Evolutionary conservation across 208 protist genomes (phyloP), one percentile per base, ranked within the genome.

Genomic region (Trichomonas vaginalis): DNA sequence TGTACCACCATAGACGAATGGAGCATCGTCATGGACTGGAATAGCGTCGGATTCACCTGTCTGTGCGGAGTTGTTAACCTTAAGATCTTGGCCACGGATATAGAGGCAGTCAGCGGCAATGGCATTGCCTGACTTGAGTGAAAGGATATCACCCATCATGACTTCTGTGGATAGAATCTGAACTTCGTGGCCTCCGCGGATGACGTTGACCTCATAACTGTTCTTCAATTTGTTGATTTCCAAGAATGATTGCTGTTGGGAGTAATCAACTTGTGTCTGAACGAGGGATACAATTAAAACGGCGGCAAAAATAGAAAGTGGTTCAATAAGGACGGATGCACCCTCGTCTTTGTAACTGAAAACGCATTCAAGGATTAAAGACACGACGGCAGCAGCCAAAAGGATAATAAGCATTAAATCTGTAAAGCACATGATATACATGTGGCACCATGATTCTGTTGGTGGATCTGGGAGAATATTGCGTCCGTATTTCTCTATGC

Each of bases 121-220:
- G n/a, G 32, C 39, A 35, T 96, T 83, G 3, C 96, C 96, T 12
- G 95, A 95, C 27, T 96, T 88, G 32, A 96, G 49, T 12, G 82
- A 82, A 32, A 96, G 47, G 37, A 96, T 92, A 70, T 96, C 96
- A 70, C 96, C 96, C 17, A 51, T 45, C 17, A 92, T 45, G n/a
- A 92, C 37, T 92, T 92, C 86, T 27, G 86, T 92, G 8, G 40
- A 35, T 15, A 42, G 3, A 32, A 92, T 48, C 46, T 92, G 23
- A 8, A 37, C 46, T 39, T 42, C 27, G 8, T 51, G 15, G 27
- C 86, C 86, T 39, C 12, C 8, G 35, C 86, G 39, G 6, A 92
- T n/a, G 3, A 92, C 86, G 17, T 42, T 17, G 0, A 40, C 37
- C 0, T 45, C 8, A 47, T 92, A 42, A 10, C 46, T 45, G 35